Evolutionary conservation across 352 stramenopile genomes (phyloP).

Genomic region (Phytophthora ramorum): DNA sequence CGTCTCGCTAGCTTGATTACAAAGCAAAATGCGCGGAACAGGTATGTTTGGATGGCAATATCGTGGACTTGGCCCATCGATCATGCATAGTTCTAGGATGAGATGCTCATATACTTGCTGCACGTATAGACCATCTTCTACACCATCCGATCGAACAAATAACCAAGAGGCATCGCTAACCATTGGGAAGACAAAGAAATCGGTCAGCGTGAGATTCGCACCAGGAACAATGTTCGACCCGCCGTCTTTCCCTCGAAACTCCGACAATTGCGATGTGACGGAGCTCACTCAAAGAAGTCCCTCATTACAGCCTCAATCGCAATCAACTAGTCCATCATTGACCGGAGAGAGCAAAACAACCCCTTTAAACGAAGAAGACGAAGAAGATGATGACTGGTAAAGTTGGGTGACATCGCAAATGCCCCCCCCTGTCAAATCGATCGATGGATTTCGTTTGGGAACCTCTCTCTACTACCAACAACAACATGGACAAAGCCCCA

Average conservation of each 20-base stretch:
- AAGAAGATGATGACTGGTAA: conserved; percentile 46
- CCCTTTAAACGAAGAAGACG: conserved; percentile 30
- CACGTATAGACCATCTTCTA: conserved; percentile 3
- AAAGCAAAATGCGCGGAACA: conserved; percentile 35
- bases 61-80: no score
- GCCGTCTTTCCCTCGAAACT: conserved; percentile 16
- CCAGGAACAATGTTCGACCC: conserved; percentile 23
- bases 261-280: conserved; percentile 19
- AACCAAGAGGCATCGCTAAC: conserved; percentile 5
- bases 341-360: conserved; percentile 10
- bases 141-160: neutral
- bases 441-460: neutral
- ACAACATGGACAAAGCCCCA: neutral
- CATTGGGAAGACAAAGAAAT: conserved; percentile 20
- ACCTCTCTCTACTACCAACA: neutral
- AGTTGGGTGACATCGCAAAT: neutral
- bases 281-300: conserved; percentile 26
- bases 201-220: conserved; percentile 32
- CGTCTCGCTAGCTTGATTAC: conserved; percentile 39
- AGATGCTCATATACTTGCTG: neutral
- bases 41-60: conserved; percentile 11
- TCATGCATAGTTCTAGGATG: no score
- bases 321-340: conserved; percentile 4
- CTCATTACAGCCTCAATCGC: conserved; percentile 5
- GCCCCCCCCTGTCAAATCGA: neutral